Evolutionary conservation across 1,284 basidiomycete species (phyloP).

Genomic region (Boletus semigastroideus): DNA sequence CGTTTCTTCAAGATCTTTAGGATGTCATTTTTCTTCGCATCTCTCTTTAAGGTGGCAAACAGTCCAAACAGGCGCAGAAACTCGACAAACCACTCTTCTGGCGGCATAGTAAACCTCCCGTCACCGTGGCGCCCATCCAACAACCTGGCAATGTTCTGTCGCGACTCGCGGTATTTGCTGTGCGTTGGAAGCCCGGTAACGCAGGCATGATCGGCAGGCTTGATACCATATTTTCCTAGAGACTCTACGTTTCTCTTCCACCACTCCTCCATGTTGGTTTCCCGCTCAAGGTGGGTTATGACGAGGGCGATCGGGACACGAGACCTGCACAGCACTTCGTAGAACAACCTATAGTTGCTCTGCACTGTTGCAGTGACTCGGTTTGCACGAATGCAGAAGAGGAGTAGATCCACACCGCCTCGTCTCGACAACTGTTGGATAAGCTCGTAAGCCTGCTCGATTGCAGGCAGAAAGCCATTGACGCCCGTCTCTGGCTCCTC

Average conservation of each 20-base stretch:
- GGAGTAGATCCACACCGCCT: slow-evolving; percentile 38
- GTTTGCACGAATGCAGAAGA: slow-evolving; percentile 39
- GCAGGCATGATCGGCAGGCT: slow-evolving; percentile 27
- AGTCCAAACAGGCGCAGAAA: slow-evolving; percentile 29
- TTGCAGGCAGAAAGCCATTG: slow-evolving; percentile 30
- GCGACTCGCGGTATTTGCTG: slow-evolving; percentile 28
- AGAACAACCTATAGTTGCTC: slow-evolving; percentile 40
- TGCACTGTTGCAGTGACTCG: slow-evolving; percentile 34
- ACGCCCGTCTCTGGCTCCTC: slow-evolving; percentile 33
- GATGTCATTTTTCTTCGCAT: slow-evolving; percentile 26
- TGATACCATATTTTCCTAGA: slow-evolving; percentile 28
- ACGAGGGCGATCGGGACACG: slow-evolving; percentile 38
- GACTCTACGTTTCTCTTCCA: slow-evolving; percentile 28
- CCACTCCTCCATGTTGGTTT: slow-evolving; percentile 32
- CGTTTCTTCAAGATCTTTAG: slow-evolving; percentile 29
- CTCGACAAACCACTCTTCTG: slow-evolving; percentile 27
- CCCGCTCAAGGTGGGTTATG: slow-evolving; percentile 40
- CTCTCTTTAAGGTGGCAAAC: slow-evolving; percentile 25
- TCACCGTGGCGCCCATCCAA: slow-evolving; percentile 11
- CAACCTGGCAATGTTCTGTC: slow-evolving; percentile 15
- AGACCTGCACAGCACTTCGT: slow-evolving; percentile 33
- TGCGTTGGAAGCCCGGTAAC: slow-evolving; percentile 31
- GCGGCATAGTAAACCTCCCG: slow-evolving; percentile 29
- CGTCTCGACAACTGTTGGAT: slow-evolving; percentile 28
- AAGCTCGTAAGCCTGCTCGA: slow-evolving; percentile 37